These are phyloP conservation scores for Trichosporon ovoides DNA, from an alignment of 1,284 basidiomycete species.

Conservation along the genomic window DNA sequence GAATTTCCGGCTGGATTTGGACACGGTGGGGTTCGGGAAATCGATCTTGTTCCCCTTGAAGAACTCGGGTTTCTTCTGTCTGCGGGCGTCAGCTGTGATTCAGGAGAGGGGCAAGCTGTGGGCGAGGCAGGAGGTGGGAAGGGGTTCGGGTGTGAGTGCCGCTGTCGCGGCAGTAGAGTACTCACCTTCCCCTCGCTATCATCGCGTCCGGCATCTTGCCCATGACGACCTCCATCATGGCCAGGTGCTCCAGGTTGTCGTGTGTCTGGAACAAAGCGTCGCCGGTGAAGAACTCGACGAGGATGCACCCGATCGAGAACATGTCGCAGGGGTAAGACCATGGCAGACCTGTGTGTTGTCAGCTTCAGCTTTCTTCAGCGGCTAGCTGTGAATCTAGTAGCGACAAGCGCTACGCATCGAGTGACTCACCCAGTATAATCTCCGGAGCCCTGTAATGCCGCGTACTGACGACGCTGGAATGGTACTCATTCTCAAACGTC, in stretches of 20 bases:
- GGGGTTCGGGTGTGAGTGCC: too few species aligned
- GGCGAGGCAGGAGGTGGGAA: too few species aligned
- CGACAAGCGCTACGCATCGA: not conserved
- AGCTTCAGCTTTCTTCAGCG: not conserved
- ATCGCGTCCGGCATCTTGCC: slow-evolving; percentile 90
- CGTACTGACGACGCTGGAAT: slow-evolving; percentile 95
- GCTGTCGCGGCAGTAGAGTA: too few species aligned
- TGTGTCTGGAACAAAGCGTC: slow-evolving; percentile 98
- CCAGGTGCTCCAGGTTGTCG: slow-evolving; percentile 97
- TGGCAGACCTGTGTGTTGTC: slow-evolving; percentile 63
- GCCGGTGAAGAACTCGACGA: slow-evolving; percentile 98
- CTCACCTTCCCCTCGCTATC: slow-evolving; percentile 50
- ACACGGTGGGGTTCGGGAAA: slow-evolving; percentile 82
- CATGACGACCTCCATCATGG: slow-evolving; percentile 99
- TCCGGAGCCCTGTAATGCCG: slow-evolving; percentile 98
- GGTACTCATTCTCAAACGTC: slow-evolving; percentile 97
- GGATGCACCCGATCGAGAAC: slow-evolving; percentile 96
- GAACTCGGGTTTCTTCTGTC: slow-evolving; percentile 75
- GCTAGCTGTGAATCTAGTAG: too few species aligned
- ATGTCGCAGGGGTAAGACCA: slow-evolving; percentile 99
- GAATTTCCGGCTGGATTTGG: slow-evolving; percentile 87
- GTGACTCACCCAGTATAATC: slow-evolving; percentile 81
- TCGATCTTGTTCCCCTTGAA: slow-evolving; percentile 83
- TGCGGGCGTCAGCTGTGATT: slow-evolving; percentile 31
- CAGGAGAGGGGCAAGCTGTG: too few species aligned